phyloP scores from a whole-genome alignment of 2,329 filamentous ascomycete species.

The Colletotrichum phormii region DNA sequence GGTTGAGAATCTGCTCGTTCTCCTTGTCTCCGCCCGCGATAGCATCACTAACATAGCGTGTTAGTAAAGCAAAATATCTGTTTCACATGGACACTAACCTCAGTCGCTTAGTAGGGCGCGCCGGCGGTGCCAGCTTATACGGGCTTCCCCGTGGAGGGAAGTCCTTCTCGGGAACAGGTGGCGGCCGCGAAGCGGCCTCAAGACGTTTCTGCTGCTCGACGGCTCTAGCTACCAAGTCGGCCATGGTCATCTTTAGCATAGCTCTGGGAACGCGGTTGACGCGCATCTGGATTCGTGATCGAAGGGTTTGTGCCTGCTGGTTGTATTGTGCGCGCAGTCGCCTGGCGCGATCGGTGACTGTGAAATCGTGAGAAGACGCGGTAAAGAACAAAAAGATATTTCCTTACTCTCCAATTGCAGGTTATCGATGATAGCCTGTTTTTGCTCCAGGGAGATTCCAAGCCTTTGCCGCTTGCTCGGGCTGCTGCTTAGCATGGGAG shows the following conservation, averaged over 20 bases:
- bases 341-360: conserved; percentile 88
- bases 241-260: conserved; percentile 83
- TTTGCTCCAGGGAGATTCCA: conserved; percentile 77
- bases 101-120: conserved; percentile 57
- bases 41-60: conserved; percentile 64
- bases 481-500: conserved; percentile 61
- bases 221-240: conserved; percentile 74
- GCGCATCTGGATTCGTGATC: conserved; percentile 89
- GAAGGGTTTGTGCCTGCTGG: conserved; percentile 86
- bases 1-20: conserved; percentile 72
- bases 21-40: conserved; percentile 79
- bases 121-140: conserved; percentile 45
- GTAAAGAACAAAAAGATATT: conserved; percentile 3
- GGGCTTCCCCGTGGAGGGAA: conserved; percentile 48
- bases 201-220: conserved; percentile 55
- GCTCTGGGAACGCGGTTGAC: conserved; percentile 89
- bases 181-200: conserved; percentile 48
- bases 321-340: conserved; percentile 91
- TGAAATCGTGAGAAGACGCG: conserved; percentile 37
- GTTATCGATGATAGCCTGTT: conserved; percentile 90
- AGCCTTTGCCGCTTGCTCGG: conserved; percentile 72
- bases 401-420: conserved; percentile 85
- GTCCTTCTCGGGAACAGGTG: conserved; percentile 65
- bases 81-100: conserved; percentile 55
- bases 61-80: conserved; percentile 32